Evolutionary conservation across 2,329 filamentous ascomycete genomes (phyloP), one percentile per base, ranked within the genome.

Genomic region (Aureobasidium sp.): DNA sequence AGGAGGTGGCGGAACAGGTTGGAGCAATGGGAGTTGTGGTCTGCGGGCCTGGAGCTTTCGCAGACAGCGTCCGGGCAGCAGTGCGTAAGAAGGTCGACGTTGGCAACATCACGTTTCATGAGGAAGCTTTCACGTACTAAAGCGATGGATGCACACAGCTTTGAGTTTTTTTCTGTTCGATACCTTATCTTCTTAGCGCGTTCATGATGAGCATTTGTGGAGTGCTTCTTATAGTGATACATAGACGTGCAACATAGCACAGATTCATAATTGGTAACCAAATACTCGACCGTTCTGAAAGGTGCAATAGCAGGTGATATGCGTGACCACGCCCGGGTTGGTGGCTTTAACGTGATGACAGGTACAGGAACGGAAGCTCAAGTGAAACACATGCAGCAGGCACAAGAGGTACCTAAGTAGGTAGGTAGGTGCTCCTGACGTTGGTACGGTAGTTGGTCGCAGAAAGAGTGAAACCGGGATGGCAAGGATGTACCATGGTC

Each of bases 121-220:
- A 87, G 70, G 85, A 87, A 74, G 82, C 82, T 42, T 87, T 87
- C 72, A 86, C 84, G 1, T 87, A 85, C 76, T 87, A 65, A 46
- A 36, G 62, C 46, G 32, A 36, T 4, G 29, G 50, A 26, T 23
- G 32, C 36, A 36, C 12, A 29, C 6, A 34, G 20, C 32, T 51
- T 42, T 32, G 9, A 8, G 20, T 20, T 20, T 51, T 60, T 51
- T n/a, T 1, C 27, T 51, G 46, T 60, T 60, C 57, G 57, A 60
- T 60, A 60, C 57, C 46, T 60, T 51, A 15, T 29, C 13, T 41
- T 51, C 34, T 41, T 37, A 37, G 55, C 55, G 55, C 42, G 23
- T 51, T 51, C 34, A 41, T 36, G 57, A 41, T 37, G 29, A 59
- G 55, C 55, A 44, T 47, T 59, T 48, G 55, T 29, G 37, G 44